Evolutionary conservation across 139 green algal genomes (phyloP).

Genomic region (Chlamydomonas sphaeroides): DNA sequence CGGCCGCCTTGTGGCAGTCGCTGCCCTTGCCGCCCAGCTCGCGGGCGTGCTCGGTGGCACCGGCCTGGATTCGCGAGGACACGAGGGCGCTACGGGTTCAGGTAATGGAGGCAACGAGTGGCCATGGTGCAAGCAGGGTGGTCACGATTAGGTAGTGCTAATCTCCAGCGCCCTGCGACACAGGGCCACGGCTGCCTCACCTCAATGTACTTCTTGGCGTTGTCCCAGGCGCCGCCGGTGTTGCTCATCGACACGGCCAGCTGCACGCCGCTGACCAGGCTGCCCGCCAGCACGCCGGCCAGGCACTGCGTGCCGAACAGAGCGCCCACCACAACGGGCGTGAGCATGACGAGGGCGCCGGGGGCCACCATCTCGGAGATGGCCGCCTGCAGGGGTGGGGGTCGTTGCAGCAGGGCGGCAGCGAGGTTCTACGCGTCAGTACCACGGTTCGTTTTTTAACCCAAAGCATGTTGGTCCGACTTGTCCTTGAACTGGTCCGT

Average conservation of each 20-base stretch:
- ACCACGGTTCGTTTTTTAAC: too few species aligned
- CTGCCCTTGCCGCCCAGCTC: constrained; percentile 95
- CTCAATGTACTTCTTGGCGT: constrained; percentile 99
- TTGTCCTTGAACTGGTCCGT: too few species aligned
- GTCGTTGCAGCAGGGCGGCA: too few species aligned
- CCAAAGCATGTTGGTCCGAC: too few species aligned
- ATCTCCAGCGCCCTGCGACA: too few species aligned
- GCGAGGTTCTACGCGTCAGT: too few species aligned
- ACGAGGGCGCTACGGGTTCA: too few species aligned
- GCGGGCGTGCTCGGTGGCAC: constrained; percentile 85
- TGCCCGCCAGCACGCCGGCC: constrained; percentile 88
- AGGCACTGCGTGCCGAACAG: constrained; percentile 85
- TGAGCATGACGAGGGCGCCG: constrained; percentile 92
- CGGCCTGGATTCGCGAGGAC: constrained; percentile 53
- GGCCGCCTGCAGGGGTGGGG: constrained; percentile 65
- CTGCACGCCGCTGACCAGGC: constrained; percentile 96
- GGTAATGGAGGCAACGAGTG: not conserved
- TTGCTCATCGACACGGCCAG: constrained; percentile 97
- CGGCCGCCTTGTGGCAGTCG: constrained; percentile 97
- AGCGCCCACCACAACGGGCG: constrained; percentile 84
- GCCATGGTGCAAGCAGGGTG: too few species aligned
- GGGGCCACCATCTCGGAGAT: constrained; percentile 95
- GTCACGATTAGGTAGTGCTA: too few species aligned
- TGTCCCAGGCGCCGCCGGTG: constrained; percentile 98
- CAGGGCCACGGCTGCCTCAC: too few species aligned